Percentiles rank a stretch among this genome's conserved stretches.
These are phyloP conservation scores for Betula pendula DNA, from an alignment of 306 rosid genomes.

Conservation along the genomic window DNA sequence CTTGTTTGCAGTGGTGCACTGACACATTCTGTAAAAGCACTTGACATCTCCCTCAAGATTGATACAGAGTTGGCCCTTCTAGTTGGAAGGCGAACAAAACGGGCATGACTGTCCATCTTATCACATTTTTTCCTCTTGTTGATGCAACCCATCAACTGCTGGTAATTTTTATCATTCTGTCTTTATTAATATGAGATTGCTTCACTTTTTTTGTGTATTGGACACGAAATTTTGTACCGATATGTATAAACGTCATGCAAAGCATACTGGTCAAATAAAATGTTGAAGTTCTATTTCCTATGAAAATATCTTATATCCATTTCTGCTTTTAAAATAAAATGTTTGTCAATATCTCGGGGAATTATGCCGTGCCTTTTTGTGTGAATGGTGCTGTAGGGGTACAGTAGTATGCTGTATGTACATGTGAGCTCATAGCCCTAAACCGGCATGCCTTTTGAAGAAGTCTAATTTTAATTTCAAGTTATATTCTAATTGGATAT, in stretches of 20 bases:
- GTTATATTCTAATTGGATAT: background rate
- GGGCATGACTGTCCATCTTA: slow-evolving; percentile 52
- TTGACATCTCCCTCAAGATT: slow-evolving; percentile 89
- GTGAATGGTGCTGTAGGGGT: background rate
- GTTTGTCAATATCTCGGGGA: background rate
- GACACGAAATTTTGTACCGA: background rate
- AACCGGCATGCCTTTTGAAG: background rate
- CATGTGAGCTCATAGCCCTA: slow-evolving; percentile 3
- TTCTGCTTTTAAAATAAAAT: background rate
- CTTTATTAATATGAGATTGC: background rate
- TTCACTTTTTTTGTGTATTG: background rate
- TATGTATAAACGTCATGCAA: background rate
- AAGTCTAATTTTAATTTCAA: background rate
- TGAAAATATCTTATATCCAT: background rate
- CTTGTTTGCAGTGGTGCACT: slow-evolving; percentile 74
- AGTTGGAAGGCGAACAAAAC: slow-evolving; percentile 89
- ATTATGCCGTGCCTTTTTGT: background rate
- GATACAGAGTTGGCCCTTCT: slow-evolving; percentile 88
- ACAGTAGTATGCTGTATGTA: background rate
- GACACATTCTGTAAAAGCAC: slow-evolving; percentile 95
- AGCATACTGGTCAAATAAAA: slow-evolving; percentile 10
- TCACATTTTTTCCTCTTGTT: background rate
- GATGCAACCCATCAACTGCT: background rate
- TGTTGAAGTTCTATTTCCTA: background rate
- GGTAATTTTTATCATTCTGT: slow-evolving; percentile 7